These are phyloP conservation scores for Globisporangium spiculum DNA, from an alignment of 352 stramenopile species.

Conservation along the genomic window DNA sequence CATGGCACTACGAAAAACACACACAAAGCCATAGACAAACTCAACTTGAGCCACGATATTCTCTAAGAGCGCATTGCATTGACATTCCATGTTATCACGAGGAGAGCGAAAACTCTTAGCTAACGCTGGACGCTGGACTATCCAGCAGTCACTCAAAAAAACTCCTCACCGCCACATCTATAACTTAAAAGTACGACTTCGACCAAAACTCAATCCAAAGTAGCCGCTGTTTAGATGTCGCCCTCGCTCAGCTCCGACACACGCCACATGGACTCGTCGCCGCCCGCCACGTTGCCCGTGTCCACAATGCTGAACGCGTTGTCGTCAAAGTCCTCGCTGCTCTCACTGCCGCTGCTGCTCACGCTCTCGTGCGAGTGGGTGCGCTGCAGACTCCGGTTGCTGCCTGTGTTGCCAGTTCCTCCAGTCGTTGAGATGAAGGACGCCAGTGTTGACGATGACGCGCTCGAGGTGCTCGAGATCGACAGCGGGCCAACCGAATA, in stretches of 20 bases:
- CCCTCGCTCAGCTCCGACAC: constrained; percentile 40
- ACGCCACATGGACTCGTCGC: constrained; percentile 21
- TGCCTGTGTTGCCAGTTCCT: neutral
- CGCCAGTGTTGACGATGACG: constrained; percentile 15
- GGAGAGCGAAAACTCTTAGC: neutral
- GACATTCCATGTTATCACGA: neutral
- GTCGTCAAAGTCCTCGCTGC: constrained; percentile 24
- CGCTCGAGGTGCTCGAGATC: constrained; percentile 17
- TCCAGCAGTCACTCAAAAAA: neutral
- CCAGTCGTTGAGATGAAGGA: neutral
- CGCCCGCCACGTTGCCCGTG: constrained; percentile 13
- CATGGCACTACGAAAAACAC: neutral
- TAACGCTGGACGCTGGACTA: neutral
- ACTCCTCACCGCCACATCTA: constrained; percentile 7
- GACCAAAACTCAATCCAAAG: neutral
- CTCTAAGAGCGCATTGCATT: neutral
- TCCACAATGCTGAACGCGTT: constrained; percentile 22
- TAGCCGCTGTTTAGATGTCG: constrained; percentile 27
- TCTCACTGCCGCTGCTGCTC: constrained; percentile 19
- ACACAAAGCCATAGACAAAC: neutral
- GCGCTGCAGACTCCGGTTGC: neutral
- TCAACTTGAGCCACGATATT: neutral
- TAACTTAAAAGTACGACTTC: constrained; percentile 3
- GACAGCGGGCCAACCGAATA: constrained; percentile 21
- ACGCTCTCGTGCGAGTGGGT: constrained; percentile 17